phyloP scores from a whole-genome alignment of 345 rosid species.

The Adansonia digitata region DNA sequence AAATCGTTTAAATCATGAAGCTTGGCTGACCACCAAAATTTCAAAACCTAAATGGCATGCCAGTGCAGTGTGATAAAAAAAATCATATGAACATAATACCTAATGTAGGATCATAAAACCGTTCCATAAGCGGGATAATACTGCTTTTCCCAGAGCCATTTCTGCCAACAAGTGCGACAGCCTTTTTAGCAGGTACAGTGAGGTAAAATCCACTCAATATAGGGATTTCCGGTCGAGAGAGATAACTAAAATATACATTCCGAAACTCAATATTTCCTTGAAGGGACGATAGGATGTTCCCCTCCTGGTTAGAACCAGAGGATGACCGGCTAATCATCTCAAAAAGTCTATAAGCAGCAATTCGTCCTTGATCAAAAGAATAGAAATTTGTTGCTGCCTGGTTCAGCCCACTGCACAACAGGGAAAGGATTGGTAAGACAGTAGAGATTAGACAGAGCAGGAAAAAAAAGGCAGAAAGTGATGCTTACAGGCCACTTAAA shows the following conservation, averaged over 20 bases:
- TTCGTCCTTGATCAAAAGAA: conserved; percentile 97
- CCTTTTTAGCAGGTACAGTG: conserved; percentile 91
- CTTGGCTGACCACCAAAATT: conserved; percentile 4
- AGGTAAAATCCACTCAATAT: conserved; percentile 98
- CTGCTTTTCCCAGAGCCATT: conserved; percentile 99
- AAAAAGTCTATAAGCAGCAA: conserved; percentile 96
- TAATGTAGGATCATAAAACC: conserved; percentile 98
- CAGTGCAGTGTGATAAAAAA: conserved; percentile 3
- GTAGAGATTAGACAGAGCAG: conserved; percentile 12
- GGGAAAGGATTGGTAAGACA: background rate
- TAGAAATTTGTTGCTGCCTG: conserved; percentile 99
- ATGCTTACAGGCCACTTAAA: conserved; percentile 97
- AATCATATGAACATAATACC: conserved; percentile 43
- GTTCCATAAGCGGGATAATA: conserved; percentile 97
- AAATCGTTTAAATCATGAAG: conserved; percentile 12
- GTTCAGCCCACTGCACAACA: conserved; percentile 73
- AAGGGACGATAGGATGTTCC: conserved; percentile 46
- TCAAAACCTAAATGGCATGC: background rate
- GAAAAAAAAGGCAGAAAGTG: conserved; percentile 23
- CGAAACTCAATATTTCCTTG: conserved; percentile 97
- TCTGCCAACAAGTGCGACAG: conserved; percentile 99
- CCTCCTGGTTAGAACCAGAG: conserved; percentile 71
- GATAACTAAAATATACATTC: conserved; percentile 96
- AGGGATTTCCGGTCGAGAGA: conserved; percentile 97
- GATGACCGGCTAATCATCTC: conserved; percentile 98